These are phyloP conservation scores for Penicillium waksmanii DNA, from an alignment of 495 filamentous ascomycete genomes.

Conservation along the genomic window DNA sequence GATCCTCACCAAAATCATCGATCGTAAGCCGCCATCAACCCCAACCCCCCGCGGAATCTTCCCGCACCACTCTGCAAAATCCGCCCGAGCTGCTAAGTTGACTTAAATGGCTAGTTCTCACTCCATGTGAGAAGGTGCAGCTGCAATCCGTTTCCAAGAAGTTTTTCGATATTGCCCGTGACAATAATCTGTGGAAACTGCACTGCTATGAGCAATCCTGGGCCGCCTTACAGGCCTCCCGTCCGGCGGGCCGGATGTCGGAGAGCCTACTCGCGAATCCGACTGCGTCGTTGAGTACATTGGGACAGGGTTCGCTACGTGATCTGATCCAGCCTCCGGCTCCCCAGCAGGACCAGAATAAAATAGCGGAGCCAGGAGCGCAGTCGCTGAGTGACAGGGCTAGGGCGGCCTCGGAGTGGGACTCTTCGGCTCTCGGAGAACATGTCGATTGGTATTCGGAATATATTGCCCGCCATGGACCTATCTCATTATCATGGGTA, in stretches of 20 bases:
- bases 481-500: conserved; percentile 75
- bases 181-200: conserved; percentile 74
- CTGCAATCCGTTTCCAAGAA: conserved; percentile 73
- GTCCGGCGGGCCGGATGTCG: conserved; percentile 30
- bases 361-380: conserved; percentile 17
- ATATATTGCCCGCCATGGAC: conserved; percentile 80
- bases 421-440: conserved; percentile 68
- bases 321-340: conserved; percentile 43
- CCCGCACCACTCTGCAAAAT: conserved; percentile 30
- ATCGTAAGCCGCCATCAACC: conserved; percentile 57
- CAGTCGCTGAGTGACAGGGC: conserved; percentile 42
- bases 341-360: conserved; percentile 11
- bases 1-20: conserved; percentile 73
- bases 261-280: conserved; percentile 35
- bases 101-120: conserved; percentile 58
- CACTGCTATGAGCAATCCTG: conserved; percentile 74
- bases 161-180: conserved; percentile 70
- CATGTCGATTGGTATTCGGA: conserved; percentile 82
- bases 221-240: conserved; percentile 45
- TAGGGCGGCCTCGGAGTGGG: conserved; percentile 76
- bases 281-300: conserved; percentile 36
- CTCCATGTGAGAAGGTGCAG: conserved; percentile 65
- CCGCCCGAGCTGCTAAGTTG: conserved; percentile 23
- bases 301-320: conserved; percentile 40
- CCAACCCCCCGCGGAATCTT: conserved; percentile 17